Percentiles rank a stretch among this genome's conserved stretches.
phyloP scores from a whole-genome alignment of 352 stramenopile species.

The Globisporangium irregulare region DNA sequence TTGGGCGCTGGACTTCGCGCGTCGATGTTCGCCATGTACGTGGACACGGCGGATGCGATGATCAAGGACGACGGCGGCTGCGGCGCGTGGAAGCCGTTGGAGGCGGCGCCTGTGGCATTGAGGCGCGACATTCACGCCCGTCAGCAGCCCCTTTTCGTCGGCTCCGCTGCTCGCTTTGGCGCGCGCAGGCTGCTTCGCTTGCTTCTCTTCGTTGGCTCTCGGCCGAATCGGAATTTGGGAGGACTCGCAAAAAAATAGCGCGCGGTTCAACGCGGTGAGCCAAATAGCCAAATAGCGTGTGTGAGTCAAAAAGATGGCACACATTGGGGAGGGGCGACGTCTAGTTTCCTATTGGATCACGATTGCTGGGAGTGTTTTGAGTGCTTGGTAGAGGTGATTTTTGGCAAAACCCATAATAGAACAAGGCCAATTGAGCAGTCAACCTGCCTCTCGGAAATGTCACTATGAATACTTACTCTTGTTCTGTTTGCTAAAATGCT shows the following conservation, averaged over 20 bases:
- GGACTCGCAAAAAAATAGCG: background rate
- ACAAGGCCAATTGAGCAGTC: background rate
- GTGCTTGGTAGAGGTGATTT: background rate
- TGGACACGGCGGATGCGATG: slow-evolving; percentile 14
- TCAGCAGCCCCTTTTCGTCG: background rate
- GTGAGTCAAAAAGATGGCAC: background rate
- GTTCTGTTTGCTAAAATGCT: background rate
- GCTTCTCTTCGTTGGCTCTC: background rate
- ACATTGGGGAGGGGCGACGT: background rate
- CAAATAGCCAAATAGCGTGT: background rate
- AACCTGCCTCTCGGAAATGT: background rate
- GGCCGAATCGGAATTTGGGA: background rate
- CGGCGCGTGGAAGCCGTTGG: background rate
- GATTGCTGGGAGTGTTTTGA: background rate
- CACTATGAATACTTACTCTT: background rate
- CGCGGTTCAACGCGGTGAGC: background rate
- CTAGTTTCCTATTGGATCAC: background rate
- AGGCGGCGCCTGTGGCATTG: background rate
- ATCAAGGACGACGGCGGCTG: slow-evolving; percentile 1
- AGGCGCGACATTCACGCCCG: slow-evolving; percentile 1
- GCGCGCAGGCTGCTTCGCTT: background rate
- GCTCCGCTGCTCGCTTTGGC: background rate
- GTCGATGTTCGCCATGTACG: slow-evolving; percentile 17
- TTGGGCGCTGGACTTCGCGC: slow-evolving; percentile 2
- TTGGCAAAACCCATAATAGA: background rate